Percentiles rank a stretch among this genome's conserved stretches.
These are phyloP conservation scores for Triticum aestivum DNA, from an alignment of 176 grass and related monocot genomes.

Conservation along the genomic window IWGSC_CS_RefSeq_v2.1 NC_057813.1:672506261-672506760, in stretches of 20 bases:
- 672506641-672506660: constrained; percentile 15
- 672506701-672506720: constrained; percentile 15
- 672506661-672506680: constrained; percentile 26
- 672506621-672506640: neutral
- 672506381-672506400: constrained; percentile 24
- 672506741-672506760: constrained; percentile 28
- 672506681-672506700: constrained; percentile 18
- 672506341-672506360: constrained; percentile 33
- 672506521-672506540: constrained; percentile 36
- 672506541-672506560: neutral
- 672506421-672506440: constrained; percentile 14
- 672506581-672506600: constrained; percentile 12
- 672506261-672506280: constrained; percentile 21
- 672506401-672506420: constrained; percentile 11
- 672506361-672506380: constrained; percentile 1
- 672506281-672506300: constrained; percentile 32
- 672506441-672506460: constrained; percentile 9
- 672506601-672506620: constrained; percentile 16
- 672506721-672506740: constrained; percentile 31
- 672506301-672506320: constrained; percentile 47
- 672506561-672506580: constrained; percentile 7
- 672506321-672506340: constrained; percentile 40
- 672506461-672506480: neutral
- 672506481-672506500: neutral
- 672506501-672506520: constrained; percentile 4